Evolutionary conservation across 1,284 basidiomycete species (phyloP).

Genomic region (Irpex lacteus): DNA sequence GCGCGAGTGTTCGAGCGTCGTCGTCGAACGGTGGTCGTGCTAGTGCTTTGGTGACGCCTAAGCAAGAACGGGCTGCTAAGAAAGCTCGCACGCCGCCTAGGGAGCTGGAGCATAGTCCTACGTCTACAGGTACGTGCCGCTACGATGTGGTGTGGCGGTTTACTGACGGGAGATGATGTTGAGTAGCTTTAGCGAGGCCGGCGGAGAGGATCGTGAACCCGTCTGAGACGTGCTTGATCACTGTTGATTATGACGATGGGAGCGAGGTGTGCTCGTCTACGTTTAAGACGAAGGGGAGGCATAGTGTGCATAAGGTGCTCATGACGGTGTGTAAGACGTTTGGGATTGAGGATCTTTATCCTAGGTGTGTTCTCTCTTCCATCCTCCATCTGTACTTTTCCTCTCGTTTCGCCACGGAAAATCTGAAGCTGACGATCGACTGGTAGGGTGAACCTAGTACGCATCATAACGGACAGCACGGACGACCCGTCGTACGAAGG

Average conservation of each 20-base stretch:
- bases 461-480: not conserved
- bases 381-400: no score
- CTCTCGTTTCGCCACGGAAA: not conserved
- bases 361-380: constrained; percentile 13
- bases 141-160: not conserved
- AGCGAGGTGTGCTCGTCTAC: constrained; percentile 3
- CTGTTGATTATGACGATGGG: constrained; percentile 5
- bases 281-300: constrained; percentile 28
- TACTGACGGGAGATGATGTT: no score
- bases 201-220: not conserved
- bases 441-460: not conserved
- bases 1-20: not conserved
- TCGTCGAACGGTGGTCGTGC: not conserved
- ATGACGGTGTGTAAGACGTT: constrained; percentile 27
- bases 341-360: constrained; percentile 21
- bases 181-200: not conserved
- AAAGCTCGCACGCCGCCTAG: not conserved
- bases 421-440: not conserved
- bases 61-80: not conserved
- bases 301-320: constrained; percentile 26
- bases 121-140: not conserved
- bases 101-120: not conserved
- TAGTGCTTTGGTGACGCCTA: not conserved
- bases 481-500: not conserved
- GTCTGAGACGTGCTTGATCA: constrained; percentile 5